phyloP scores from a whole-genome alignment of 2,329 filamentous ascomycete species.

The Pezicula carpinea region DNA sequence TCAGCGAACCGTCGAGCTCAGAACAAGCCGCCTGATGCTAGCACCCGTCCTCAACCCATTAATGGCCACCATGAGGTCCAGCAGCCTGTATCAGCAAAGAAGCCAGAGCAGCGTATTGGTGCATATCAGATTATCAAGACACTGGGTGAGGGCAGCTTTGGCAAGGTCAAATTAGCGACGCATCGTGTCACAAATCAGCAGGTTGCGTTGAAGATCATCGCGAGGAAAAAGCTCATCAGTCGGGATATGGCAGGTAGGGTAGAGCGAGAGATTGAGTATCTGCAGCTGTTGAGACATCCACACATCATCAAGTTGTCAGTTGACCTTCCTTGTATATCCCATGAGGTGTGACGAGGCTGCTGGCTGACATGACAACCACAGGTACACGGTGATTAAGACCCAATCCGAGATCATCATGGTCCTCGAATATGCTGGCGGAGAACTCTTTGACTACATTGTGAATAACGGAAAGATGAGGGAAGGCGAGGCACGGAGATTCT shows the following conservation, averaged over 20 bases:
- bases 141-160: constrained; percentile 93
- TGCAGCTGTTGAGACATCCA: constrained; percentile 90
- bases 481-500: constrained; percentile 90
- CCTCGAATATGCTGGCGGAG: constrained; percentile 91
- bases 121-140: constrained; percentile 89
- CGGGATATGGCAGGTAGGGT: constrained; percentile 97
- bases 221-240: constrained; percentile 91
- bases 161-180: constrained; percentile 95
- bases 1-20: constrained; percentile 54
- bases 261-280: constrained; percentile 96
- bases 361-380: constrained; percentile 34
- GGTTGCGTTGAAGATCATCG: constrained; percentile 97
- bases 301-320: constrained; percentile 97
- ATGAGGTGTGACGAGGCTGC: neutral
- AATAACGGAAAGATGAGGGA: constrained; percentile 89
- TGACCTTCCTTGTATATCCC: neutral
- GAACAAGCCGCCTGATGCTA: constrained; percentile 29
- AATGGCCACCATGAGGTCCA: constrained; percentile 15
- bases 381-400: constrained; percentile 95
- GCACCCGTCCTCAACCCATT: constrained; percentile 20
- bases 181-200: constrained; percentile 91
- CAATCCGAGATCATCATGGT: constrained; percentile 97
- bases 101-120: constrained; percentile 78
- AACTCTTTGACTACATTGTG: constrained; percentile 98
- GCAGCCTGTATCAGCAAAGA: constrained; percentile 32